A percentile compares a stretch with the other conserved stretches of the same genome.
These are phyloP conservation scores for Apophysomyces trapeziformis DNA, from an alignment of 371 early-diverging fungal genomes.

Conservation along the genomic window DNA sequence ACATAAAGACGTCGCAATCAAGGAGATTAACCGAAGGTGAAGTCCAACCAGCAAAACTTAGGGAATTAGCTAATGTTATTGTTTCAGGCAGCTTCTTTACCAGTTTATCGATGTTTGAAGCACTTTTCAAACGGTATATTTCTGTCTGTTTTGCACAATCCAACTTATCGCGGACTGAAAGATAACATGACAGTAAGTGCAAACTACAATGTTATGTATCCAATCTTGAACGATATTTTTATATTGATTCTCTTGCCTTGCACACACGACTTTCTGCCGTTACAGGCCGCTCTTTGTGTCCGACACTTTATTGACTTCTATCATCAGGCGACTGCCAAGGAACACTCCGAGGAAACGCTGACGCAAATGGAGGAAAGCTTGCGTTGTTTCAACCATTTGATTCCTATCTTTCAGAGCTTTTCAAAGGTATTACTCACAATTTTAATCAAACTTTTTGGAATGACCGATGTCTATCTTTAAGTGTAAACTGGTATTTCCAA, in stretches of 20 bases:
- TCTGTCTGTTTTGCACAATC: neutral
- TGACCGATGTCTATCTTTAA: neutral
- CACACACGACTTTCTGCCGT: neutral
- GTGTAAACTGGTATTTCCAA: slow-evolving; percentile 1
- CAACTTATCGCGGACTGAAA: neutral
- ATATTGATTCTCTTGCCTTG: neutral
- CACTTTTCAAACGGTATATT: neutral
- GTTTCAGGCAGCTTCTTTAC: neutral
- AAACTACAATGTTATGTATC: neutral
- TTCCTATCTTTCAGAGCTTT: neutral
- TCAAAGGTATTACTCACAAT: slow-evolving; percentile 1
- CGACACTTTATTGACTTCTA: slow-evolving; percentile 14
- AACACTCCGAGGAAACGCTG: slow-evolving; percentile 4
- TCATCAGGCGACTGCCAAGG: slow-evolving; percentile 1
- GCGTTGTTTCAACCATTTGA: neutral
- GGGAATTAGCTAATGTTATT: neutral
- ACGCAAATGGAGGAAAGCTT: slow-evolving; percentile 4
- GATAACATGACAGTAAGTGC: neutral
- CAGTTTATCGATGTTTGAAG: neutral
- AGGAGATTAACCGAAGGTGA: neutral
- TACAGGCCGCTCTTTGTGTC: slow-evolving; percentile 5
- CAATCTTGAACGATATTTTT: neutral
- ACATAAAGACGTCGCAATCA: neutral
- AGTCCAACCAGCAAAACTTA: too few relatives aligned
- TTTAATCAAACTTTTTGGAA: neutral